phyloP scores from a whole-genome alignment of 805 yeast species.

The Candida multigemmis region DNA sequence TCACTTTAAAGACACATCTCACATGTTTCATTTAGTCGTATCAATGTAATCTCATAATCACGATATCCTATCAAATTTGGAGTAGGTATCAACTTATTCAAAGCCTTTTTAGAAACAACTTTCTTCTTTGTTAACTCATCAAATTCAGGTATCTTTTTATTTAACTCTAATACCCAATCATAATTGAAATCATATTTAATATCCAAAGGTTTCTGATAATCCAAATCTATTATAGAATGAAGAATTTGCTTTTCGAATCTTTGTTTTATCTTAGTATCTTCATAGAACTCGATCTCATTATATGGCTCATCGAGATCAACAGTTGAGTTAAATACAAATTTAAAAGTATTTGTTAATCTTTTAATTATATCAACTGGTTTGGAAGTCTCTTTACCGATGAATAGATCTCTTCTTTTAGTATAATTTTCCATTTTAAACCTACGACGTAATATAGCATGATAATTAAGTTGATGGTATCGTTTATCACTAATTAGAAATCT shows the following conservation, averaged over 20 bases:
- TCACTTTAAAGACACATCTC: slow-evolving; percentile 14
- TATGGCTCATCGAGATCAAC: slow-evolving; percentile 8
- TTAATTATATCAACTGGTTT: slow-evolving; percentile 7
- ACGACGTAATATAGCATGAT: slow-evolving; percentile 14
- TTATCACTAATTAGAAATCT: slow-evolving; percentile 14
- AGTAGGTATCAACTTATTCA: neutral
- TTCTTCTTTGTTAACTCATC: slow-evolving; percentile 3
- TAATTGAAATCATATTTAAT: slow-evolving; percentile 16
- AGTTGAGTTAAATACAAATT: slow-evolving; percentile 23
- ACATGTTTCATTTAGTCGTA: slow-evolving; percentile 19
- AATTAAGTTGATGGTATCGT: slow-evolving; percentile 5
- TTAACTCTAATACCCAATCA: slow-evolving; percentile 11
- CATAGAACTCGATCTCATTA: slow-evolving; percentile 6
- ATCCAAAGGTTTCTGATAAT: slow-evolving; percentile 9
- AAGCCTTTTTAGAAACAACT: too few species aligned
- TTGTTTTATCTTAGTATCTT: slow-evolving; percentile 9
- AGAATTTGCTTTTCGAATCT: slow-evolving; percentile 14
- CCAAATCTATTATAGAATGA: slow-evolving; percentile 14
- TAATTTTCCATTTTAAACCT: slow-evolving; percentile 12
- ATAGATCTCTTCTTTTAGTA: slow-evolving; percentile 7
- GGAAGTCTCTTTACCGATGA: slow-evolving; percentile 6
- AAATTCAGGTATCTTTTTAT: slow-evolving; percentile 2
- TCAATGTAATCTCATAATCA: slow-evolving; percentile 14
- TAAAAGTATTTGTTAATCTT: slow-evolving; percentile 16
- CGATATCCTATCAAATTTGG: slow-evolving; percentile 10